Evolutionary conservation across 2,329 filamentous ascomycete species (phyloP).

Genomic region (Xylaria digitata): DNA sequence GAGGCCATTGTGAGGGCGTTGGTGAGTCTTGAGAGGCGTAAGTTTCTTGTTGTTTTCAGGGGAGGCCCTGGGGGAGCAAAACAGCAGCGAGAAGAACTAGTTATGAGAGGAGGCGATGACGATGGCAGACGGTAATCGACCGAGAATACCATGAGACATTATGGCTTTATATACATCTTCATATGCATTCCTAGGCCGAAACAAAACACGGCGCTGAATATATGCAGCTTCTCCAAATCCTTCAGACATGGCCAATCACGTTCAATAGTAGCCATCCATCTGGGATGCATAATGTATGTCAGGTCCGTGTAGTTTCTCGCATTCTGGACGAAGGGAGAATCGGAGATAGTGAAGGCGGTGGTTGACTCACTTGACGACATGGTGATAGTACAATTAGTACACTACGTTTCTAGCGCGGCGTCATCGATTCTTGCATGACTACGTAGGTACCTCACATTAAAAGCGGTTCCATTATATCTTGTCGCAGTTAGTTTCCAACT

Average conservation of each 20-base stretch:
- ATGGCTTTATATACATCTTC: constrained; percentile 25
- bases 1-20: constrained; percentile 44
- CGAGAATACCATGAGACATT: not conserved
- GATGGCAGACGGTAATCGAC: constrained; percentile 1
- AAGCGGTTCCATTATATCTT: not conserved
- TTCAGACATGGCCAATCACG: constrained; percentile 17
- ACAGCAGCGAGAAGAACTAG: not conserved
- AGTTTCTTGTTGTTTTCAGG: not conserved
- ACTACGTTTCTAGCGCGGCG: not conserved
- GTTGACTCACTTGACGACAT: constrained; percentile 19
- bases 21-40: not conserved
- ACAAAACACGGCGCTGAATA: not conserved
- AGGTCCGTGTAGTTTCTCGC: not conserved
- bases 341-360: not conserved
- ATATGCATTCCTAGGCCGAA: not conserved
- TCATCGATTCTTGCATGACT: not conserved
- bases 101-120: constrained; percentile 9
- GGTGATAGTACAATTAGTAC: not conserved
- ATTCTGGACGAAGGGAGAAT: not conserved
- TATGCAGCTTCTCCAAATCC: constrained; percentile 2
- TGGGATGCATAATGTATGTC: constrained; percentile 6
- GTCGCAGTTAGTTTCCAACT: constrained; percentile 3
- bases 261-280: not conserved
- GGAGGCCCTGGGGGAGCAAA: not conserved
- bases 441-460: not conserved